Evolutionary conservation across 768 basidiomycete species (phyloP).

Genomic region (Roridomyces roridus): DNA sequence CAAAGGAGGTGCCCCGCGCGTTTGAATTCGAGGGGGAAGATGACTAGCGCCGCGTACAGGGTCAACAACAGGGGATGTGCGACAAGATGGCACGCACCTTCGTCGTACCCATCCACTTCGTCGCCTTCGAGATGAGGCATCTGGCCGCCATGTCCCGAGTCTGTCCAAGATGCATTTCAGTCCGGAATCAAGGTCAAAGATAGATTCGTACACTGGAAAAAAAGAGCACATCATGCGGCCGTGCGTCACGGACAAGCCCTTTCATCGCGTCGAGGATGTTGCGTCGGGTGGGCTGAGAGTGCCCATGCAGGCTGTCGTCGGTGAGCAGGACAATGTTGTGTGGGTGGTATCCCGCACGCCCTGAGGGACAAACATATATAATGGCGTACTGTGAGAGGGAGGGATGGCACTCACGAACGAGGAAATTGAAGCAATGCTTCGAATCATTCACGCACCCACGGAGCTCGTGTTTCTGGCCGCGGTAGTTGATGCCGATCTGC

Average conservation of each 20-base stretch:
- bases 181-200: too few species aligned
- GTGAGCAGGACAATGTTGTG: too few species aligned
- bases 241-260: conserved; percentile 73
- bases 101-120: conserved; percentile 81
- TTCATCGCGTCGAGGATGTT: conserved; percentile 57
- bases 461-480: too few species aligned
- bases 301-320: conserved; percentile 56
- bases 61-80: too few species aligned
- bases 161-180: conserved; percentile 38
- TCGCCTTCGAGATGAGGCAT: conserved; percentile 78
- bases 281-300: conserved; percentile 49
- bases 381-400: too few species aligned
- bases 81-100: conserved; percentile 54
- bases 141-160: conserved; percentile 97
- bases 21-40: conserved; percentile 90
- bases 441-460: too few species aligned
- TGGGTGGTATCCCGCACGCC: conserved; percentile 56
- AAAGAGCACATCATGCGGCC: conserved; percentile 74
- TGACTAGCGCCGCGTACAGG: conserved; percentile 52
- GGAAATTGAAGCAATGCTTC: too few species aligned
- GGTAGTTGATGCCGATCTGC: too few species aligned
- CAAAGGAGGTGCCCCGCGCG: conserved; percentile 59
- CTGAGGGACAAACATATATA: too few species aligned
- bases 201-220: conserved; percentile 68
- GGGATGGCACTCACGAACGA: too few species aligned